phyloP scores from a whole-genome alignment of 164 flowering plant genomes.

The Stephania japonica region DNA sequence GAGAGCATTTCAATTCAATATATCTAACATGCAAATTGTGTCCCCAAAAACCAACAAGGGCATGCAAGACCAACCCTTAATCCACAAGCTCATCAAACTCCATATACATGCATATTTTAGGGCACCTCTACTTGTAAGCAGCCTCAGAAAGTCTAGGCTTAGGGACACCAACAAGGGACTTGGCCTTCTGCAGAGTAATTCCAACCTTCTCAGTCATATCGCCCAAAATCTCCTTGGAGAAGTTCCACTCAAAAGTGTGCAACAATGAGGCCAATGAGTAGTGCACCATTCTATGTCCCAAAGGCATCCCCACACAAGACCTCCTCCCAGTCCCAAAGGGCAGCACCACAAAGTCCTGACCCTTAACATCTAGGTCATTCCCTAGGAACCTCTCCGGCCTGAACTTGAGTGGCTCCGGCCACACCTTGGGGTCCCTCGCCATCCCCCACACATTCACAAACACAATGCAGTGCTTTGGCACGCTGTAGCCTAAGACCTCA shows the following conservation, averaged over 20 bases:
- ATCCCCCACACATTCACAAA: conserved; percentile 32
- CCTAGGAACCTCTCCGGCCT: conserved; percentile 31
- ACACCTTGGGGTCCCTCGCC: conserved; percentile 26
- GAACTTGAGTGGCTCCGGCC: conserved; percentile 29
- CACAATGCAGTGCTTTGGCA: conserved; percentile 28
- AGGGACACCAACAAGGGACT: conserved; percentile 23
- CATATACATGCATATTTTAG: no score
- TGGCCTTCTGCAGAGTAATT: conserved; percentile 26
- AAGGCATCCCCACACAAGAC: conserved; percentile 27
- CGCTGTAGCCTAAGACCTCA: conserved; percentile 23
- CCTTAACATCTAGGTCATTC: conserved; percentile 25
- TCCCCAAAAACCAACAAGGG: no score
- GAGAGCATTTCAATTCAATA: no score
- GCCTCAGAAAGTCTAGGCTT: conserved; percentile 19
- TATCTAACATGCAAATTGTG: no score
- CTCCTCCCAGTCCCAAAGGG: conserved; percentile 39
- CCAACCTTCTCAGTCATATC: conserved; percentile 31
- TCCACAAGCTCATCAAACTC: background rate
- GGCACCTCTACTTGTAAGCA: background rate
- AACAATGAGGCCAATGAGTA: conserved; percentile 21
- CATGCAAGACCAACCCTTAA: no score
- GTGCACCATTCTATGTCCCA: conserved; percentile 21
- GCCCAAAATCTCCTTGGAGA: conserved; percentile 13
- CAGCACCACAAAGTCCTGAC: conserved; percentile 31
- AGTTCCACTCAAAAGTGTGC: conserved; percentile 29